Percentiles rank a stretch among this genome's conserved stretches.
Conservation (phyloP, 1,139 yeast species). For the Pichia sp. region DNA sequence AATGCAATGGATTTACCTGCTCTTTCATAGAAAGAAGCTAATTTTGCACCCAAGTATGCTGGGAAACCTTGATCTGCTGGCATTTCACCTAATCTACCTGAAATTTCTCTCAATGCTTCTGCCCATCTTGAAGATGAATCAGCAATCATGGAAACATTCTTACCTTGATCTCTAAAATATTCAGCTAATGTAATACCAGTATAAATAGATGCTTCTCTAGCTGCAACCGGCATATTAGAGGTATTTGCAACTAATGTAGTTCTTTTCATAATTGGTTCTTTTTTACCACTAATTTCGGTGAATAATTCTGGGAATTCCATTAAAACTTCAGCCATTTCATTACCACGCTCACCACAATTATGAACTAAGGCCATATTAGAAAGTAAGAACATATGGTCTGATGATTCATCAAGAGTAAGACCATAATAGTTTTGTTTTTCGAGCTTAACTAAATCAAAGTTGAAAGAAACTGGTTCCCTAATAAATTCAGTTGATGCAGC, state of each 20-base stretch:
- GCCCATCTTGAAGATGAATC: constrained; percentile 99
- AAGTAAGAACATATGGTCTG: constrained; percentile 37
- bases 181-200: constrained; percentile 98
- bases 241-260: constrained; percentile 98
- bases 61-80: constrained; percentile 99
- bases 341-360: constrained; percentile 77
- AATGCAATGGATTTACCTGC: constrained; percentile 96
- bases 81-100: constrained; percentile 99
- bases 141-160: constrained; percentile 98
- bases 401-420: constrained; percentile 30
- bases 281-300: constrained; percentile 85
- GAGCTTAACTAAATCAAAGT: constrained; percentile 28
- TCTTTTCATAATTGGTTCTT: constrained; percentile 99
- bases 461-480: constrained; percentile 27
- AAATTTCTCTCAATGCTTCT: constrained; percentile 98
- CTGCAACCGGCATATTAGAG: constrained; percentile 99
- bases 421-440: constrained; percentile 23
- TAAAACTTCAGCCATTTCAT: constrained; percentile 98
- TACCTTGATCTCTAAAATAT: constrained; percentile 99
- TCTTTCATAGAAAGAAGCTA: constrained; percentile 98
- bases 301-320: constrained; percentile 98
- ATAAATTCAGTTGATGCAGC: constrained; percentile 15
- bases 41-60: constrained; percentile 96
- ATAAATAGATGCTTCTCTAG: constrained; percentile 98
- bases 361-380: constrained; percentile 18